Evolutionary conservation across 202 grass and related monocot genomes (phyloP).

Genomic region (Panicum virgatum): DNA sequence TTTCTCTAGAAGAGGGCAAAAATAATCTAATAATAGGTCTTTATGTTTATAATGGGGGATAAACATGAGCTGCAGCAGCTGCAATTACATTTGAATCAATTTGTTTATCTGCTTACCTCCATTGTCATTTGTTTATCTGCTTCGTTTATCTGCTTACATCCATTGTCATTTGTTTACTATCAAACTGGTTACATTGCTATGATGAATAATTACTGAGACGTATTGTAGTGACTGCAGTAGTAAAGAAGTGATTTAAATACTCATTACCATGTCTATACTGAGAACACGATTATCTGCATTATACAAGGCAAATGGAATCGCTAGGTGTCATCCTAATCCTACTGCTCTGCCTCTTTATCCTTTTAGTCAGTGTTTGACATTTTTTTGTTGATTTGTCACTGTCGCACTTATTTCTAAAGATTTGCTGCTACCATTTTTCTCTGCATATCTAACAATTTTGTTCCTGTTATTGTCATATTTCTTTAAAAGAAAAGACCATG

Average conservation of each 20-base stretch:
- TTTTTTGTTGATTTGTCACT: constrained; percentile 16
- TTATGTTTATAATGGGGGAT: too few relatives aligned
- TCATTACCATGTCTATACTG: neutral
- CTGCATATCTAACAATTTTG: neutral
- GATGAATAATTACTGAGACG: neutral
- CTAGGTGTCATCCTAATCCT: neutral
- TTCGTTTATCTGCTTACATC: neutral
- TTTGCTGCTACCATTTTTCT: neutral
- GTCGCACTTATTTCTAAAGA: constrained; percentile 8
- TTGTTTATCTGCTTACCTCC: neutral
- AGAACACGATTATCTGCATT: neutral
- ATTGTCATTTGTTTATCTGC: neutral
- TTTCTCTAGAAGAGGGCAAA: neutral
- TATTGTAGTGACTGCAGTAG: neutral
- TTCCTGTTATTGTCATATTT: constrained; percentile 1
- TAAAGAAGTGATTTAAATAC: neutral
- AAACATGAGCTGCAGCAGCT: neutral
- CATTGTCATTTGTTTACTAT: neutral
- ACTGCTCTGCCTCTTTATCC: neutral
- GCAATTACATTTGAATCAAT: neutral
- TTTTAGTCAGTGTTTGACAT: neutral
- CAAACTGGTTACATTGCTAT: neutral
- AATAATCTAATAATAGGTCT: neutral
- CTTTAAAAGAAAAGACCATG: neutral
- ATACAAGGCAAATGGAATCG: neutral